These are phyloP conservation scores for Pachysandra terminalis DNA, from an alignment of 164 flowering plant species.

Conservation along the genomic window DNA sequence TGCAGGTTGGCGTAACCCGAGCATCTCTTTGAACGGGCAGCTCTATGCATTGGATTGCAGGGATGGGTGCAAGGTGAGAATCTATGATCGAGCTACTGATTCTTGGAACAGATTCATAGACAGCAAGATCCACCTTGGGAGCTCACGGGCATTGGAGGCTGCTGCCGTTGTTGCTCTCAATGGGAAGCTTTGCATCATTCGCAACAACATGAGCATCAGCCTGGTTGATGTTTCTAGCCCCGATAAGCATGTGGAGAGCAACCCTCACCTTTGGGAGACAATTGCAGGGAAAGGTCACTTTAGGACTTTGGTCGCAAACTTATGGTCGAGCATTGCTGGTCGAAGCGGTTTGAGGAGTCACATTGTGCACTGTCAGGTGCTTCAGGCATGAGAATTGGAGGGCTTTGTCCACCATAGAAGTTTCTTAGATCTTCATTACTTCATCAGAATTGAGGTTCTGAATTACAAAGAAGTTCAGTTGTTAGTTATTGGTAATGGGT, in stretches of 20 bases:
- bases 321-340: conserved; percentile 89
- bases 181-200: conserved; percentile 89
- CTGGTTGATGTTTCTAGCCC: conserved; percentile 77
- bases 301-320: conserved; percentile 59
- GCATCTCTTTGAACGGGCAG: conserved; percentile 69
- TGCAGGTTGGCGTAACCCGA: conserved; percentile 91
- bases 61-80: conserved; percentile 89
- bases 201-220: conserved; percentile 96
- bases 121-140: conserved; percentile 84
- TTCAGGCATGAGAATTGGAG: conserved; percentile 63
- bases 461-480: neutral
- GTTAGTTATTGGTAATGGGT: neutral
- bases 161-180: conserved; percentile 89
- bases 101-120: conserved; percentile 85
- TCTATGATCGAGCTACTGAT: conserved; percentile 64
- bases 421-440: too few species aligned
- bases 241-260: conserved; percentile 51
- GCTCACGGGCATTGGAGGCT: conserved; percentile 83
- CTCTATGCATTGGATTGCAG: conserved; percentile 86
- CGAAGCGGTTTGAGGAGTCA: conserved; percentile 74
- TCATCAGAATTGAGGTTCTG: neutral
- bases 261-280: conserved; percentile 79
- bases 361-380: conserved; percentile 95
- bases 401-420: too few species aligned
- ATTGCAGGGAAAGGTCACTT: conserved; percentile 70